These are phyloP conservation scores for Xylaria castorea DNA, from an alignment of 495 filamentous ascomycete species.

Conservation along the genomic window DNA sequence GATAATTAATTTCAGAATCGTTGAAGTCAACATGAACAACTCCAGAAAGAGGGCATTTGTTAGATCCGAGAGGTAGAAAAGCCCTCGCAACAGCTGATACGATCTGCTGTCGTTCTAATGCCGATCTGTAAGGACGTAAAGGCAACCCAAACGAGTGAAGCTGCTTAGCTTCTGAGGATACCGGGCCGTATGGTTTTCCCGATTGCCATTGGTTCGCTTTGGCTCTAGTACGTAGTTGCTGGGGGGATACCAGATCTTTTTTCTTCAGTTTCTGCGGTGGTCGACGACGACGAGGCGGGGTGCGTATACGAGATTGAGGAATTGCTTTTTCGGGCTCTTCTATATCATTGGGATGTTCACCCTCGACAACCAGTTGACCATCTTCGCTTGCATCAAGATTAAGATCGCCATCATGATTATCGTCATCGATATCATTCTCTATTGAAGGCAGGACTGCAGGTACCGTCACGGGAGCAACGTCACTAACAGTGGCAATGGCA, in stretches of 20 bases:
- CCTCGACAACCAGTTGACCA: background rate
- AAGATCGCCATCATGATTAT: background rate
- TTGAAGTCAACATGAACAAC: constrained; percentile 55
- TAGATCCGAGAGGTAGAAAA: constrained; percentile 24
- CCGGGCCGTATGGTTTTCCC: constrained; percentile 20
- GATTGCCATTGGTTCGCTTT: constrained; percentile 38
- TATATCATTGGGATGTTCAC: background rate
- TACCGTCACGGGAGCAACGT: background rate
- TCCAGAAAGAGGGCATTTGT: constrained; percentile 16
- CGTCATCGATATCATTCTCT: constrained; percentile 11
- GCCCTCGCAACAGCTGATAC: constrained; percentile 25
- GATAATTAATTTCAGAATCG: constrained; percentile 54
- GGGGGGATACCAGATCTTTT: constrained; percentile 24
- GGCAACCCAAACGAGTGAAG: constrained; percentile 29
- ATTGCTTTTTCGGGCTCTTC: background rate
- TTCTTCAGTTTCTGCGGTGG: constrained; percentile 1
- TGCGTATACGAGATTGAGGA: background rate
- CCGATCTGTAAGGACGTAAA: constrained; percentile 44
- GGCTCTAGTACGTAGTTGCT: constrained; percentile 28
- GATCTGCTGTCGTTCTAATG: constrained; percentile 35
- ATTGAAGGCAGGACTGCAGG: constrained; percentile 20
- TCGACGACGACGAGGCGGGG: background rate
- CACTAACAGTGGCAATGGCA: background rate
- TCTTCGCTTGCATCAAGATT: background rate
- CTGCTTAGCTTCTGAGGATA: background rate